Conservation (phyloP, 371 early-diverging fungal genomes). For the Gilbertella persicaria region DNA sequence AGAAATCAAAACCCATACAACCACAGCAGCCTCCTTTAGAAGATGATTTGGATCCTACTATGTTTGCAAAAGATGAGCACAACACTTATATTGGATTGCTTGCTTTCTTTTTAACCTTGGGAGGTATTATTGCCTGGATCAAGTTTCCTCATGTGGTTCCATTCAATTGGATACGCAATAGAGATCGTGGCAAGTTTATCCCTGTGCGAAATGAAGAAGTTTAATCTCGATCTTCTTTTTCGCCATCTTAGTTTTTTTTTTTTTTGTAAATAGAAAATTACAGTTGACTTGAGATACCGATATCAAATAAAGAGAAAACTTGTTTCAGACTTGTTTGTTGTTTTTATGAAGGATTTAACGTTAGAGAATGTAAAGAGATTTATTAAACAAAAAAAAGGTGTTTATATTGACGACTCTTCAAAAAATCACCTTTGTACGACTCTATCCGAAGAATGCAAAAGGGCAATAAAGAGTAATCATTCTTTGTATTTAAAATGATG, state of each 20-base stretch:
- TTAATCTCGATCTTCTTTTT: not conserved
- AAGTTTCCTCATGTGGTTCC: conserved; percentile 2
- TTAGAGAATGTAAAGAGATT: not conserved
- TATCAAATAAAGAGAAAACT: no score
- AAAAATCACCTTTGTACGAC: no score
- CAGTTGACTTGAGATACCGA: no score
- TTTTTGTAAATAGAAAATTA: not conserved
- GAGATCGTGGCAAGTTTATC: conserved; percentile 12
- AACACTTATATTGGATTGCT: conserved; percentile 9
- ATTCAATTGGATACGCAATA: not conserved
- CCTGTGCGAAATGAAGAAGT: conserved; percentile 18
- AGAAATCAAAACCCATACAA: conserved; percentile 2
- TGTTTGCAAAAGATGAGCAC: not conserved
- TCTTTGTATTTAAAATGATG: no score
- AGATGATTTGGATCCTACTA: conserved; percentile 7
- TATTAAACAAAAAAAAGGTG: no score
- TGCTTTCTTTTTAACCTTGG: conserved; percentile 1
- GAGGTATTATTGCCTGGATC: conserved; percentile 12
- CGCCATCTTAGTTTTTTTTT: not conserved
- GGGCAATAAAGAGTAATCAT: no score
- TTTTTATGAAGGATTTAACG: no score
- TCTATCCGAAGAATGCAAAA: no score
- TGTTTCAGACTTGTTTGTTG: no score
- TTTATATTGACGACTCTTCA: no score
- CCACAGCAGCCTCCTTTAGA: conserved; percentile 19